Evolutionary conservation across 208 protist species (phyloP).

Genomic region (Trichomonas vaginalis): DNA sequence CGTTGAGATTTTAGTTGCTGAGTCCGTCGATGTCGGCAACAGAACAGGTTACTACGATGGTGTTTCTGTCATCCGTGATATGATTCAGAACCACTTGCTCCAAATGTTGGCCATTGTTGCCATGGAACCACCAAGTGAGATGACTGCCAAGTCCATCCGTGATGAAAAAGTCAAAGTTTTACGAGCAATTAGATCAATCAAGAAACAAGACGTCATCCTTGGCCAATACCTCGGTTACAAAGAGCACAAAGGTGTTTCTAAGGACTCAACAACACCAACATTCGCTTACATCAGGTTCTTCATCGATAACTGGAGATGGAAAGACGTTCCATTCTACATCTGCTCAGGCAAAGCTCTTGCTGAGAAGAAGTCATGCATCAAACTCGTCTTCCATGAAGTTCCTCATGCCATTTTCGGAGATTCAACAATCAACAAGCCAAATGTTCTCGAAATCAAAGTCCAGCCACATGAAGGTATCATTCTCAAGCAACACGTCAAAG

Average conservation of each 20-base stretch:
- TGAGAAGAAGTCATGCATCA: conserved; percentile 41
- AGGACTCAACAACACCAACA: conserved; percentile 54
- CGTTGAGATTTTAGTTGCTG: conserved; percentile 73
- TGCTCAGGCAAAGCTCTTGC: conserved; percentile 56
- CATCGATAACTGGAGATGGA: conserved; percentile 71
- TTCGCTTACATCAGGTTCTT: conserved; percentile 56
- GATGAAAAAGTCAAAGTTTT: conserved; percentile 66
- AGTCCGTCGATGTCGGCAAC: conserved; percentile 58
- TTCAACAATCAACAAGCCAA: conserved; percentile 32
- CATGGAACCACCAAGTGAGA: conserved; percentile 65
- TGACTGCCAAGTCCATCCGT: conserved; percentile 58
- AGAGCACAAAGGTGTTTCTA: conserved; percentile 57
- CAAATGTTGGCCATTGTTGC: conserved; percentile 64
- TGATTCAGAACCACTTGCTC: conserved; percentile 35
- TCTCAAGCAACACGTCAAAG: conserved; percentile 47
- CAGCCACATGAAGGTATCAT: conserved; percentile 57
- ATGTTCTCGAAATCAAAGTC: conserved; percentile 54
- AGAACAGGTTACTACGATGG: conserved; percentile 51
- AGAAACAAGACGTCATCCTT: conserved; percentile 58
- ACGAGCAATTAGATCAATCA: conserved; percentile 47
- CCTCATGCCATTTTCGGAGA: conserved; percentile 39
- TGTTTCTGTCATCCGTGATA: conserved; percentile 26
- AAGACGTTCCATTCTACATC: conserved; percentile 69
- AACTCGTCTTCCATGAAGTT: conserved; percentile 47
- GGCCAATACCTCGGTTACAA: conserved; percentile 61